Percentiles rank a stretch among this genome's conserved stretches.
phyloP scores from a whole-genome alignment of 768 basidiomycete genomes.

The Postia placenta region DNA sequence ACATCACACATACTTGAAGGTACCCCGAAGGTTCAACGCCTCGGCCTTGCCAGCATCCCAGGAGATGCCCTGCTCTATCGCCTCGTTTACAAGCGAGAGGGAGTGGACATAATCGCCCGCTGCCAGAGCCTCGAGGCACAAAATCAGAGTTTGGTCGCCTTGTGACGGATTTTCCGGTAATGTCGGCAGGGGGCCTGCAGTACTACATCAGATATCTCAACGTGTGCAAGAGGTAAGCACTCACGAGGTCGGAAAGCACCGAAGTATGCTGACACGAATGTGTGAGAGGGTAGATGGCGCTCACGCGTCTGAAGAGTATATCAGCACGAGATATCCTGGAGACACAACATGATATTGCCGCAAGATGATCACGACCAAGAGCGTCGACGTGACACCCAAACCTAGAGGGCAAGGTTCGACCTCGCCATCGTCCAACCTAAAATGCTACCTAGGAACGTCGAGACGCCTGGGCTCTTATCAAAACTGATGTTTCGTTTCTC shows the following conservation, averaged over 20 bases:
- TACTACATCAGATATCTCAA: not conserved
- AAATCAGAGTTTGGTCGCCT: slow-evolving; percentile 78
- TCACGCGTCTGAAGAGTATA: slow-evolving; percentile 50
- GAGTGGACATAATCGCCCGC: slow-evolving; percentile 84
- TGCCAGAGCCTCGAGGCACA: slow-evolving; percentile 77
- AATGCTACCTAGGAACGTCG: too few relatives aligned
- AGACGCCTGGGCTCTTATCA: too few relatives aligned
- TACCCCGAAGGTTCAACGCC: slow-evolving; percentile 88
- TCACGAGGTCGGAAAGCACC: slow-evolving; percentile 89
- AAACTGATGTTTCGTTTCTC: too few relatives aligned
- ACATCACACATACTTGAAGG: slow-evolving; percentile 71
- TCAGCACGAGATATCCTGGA: not conserved
- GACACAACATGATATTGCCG: too few relatives aligned
- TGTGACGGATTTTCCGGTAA: slow-evolving; percentile 70
- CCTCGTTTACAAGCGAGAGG: slow-evolving; percentile 73
- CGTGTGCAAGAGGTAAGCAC: slow-evolving; percentile 21
- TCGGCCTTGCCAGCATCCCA: slow-evolving; percentile 72
- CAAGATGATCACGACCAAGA: too few relatives aligned
- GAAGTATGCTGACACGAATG: slow-evolving; percentile 94
- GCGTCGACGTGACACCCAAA: too few relatives aligned
- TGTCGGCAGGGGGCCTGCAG: slow-evolving; percentile 54
- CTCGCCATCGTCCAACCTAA: too few relatives aligned
- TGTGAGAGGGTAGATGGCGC: slow-evolving; percentile 79
- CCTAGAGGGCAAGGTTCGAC: too few relatives aligned
- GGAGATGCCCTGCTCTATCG: slow-evolving; percentile 82